Evolutionary conservation across 495 filamentous ascomycete species (phyloP), one percentile per base, ranked within the genome.

Genomic region (Penicillium atrosanguineum): DNA sequence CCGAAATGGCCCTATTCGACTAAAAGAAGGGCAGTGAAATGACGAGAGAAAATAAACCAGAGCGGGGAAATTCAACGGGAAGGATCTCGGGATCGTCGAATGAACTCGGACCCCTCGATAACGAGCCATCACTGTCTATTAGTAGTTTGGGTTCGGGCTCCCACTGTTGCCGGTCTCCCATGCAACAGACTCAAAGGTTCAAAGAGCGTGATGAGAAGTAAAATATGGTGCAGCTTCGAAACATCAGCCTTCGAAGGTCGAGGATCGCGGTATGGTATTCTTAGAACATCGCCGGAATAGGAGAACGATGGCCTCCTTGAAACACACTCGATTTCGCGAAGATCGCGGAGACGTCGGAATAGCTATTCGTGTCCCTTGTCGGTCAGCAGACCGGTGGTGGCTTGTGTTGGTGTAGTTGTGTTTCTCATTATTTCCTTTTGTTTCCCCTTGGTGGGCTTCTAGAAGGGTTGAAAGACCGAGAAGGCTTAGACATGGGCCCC

Each of bases 301-400:
- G 46, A 23, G 16, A 54, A 50, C 37, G 48, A 39, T 37, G 15
- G 40, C 18, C 20, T 37, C 15, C 7, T 36, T 54, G 59, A 63
- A 54, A 55, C 50, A 21, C 12, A 20, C 34, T 40, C 57, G n/a
- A 40, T 52, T 36, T 42, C 36, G 48, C 25, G 46, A 40, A 61
- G 44, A 55, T 44, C 16, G 52, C 11, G 53, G 50, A 48, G 56
- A 46, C 18, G 42, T 25, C 31, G 42, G 25, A 25, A 12, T 9
- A 12, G 1, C 28, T 31, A 12, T 7, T 31, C 28, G 19, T 21
- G 19, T 42, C n/a, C 18, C 37, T 37, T 8, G 21, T 9, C 20
- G 16, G 59, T 58, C 59, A 58, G 46, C 46, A 50, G 59, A 51
- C 46, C 19, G 3, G 9, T 12, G 48, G 25, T 20, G 46, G 38